Percentiles rank a stretch among this genome's conserved stretches.
phyloP scores from a whole-genome alignment of 2,329 filamentous ascomycete genomes.

The Fusarium coicis region DNA sequence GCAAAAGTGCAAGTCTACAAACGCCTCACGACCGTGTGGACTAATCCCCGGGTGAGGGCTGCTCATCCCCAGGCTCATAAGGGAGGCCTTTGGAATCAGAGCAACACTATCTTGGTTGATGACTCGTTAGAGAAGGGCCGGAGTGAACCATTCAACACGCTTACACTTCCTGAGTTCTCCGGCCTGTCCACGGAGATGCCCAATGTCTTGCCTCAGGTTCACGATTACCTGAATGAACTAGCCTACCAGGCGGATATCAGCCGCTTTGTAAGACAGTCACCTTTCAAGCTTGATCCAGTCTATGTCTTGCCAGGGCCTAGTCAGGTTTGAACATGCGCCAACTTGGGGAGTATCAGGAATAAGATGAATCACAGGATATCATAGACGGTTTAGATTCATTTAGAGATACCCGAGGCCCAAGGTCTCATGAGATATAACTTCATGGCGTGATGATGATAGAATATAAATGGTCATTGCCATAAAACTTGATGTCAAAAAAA shows the following conservation, averaged over 20 bases:
- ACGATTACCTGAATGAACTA: conserved; percentile 69
- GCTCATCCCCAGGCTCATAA: conserved; percentile 56
- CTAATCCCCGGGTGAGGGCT: conserved; percentile 54
- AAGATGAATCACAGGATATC: neutral
- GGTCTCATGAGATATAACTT: conserved; percentile 15
- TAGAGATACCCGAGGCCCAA: conserved; percentile 30
- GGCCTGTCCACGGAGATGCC: conserved; percentile 55
- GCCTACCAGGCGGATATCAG: conserved; percentile 70
- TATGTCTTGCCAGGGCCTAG: conserved; percentile 35
- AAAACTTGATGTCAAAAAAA: neutral
- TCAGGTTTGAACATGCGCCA: neutral
- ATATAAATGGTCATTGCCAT: neutral
- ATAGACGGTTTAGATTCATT: conserved; percentile 5
- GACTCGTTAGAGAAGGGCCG: conserved; percentile 84
- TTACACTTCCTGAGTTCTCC: conserved; percentile 82
- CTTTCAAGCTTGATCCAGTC: conserved; percentile 56
- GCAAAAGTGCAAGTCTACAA: conserved; percentile 89
- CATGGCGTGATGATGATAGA: neutral
- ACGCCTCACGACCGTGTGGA: conserved; percentile 79
- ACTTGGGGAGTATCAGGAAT: neutral
- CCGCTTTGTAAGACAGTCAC: conserved; percentile 63
- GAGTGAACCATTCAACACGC: conserved; percentile 84
- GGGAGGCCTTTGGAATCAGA: conserved; percentile 74
- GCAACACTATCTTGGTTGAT: conserved; percentile 90
- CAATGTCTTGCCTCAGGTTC: conserved; percentile 66